Evolutionary conservation across 345 rosid genomes (phyloP), one percentile per base, ranked within the genome.

Genomic region (Brassica napus): DNA sequence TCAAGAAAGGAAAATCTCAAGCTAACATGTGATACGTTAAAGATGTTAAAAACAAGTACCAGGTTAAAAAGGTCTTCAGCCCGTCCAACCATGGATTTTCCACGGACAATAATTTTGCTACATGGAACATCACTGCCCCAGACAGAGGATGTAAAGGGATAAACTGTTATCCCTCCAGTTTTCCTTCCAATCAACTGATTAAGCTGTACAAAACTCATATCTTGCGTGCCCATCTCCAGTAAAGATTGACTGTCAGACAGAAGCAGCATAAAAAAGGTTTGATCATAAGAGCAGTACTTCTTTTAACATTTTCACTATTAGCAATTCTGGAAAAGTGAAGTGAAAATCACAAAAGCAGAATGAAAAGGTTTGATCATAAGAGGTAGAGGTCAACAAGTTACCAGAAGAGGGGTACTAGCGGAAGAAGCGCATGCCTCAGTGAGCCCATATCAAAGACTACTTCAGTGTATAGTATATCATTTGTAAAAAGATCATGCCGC

Each of bases 141-240:
- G 49, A 95, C 68, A 18, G 99, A 90, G 82, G 98, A 95, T 78
- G 93, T 89, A 78, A 91, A 86, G 54, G 98, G 98, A 83, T 91
- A 95, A 81, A 95, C 89, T 8, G 97, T 91, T 82, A 95, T 91
- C 54, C 98, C 98, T 63, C 98, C 99, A 11, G 99, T 95, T 87
- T 93, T 95, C 86, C 97, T 87, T 85, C 99, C 99, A 88, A 95
- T 93, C 78, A 95, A 83, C 81, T 95, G 99, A 85, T 95, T 93
- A 72, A 95, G 96, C 85, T 95, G 98, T 64, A 95, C 99, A 86
- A 95, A 95, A 69, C 83, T 83, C 85, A 91, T 80, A 86, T 95
- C 93, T 81, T 89, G 86, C 63, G 98, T 90, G 77, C 98, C 99
- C 99, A 95, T 95, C 89, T 95, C 98, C 77, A 91, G 81, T 49